phyloP scores from a whole-genome alignment of 148 eudicot species.

The Beta vulgaris region DNA sequence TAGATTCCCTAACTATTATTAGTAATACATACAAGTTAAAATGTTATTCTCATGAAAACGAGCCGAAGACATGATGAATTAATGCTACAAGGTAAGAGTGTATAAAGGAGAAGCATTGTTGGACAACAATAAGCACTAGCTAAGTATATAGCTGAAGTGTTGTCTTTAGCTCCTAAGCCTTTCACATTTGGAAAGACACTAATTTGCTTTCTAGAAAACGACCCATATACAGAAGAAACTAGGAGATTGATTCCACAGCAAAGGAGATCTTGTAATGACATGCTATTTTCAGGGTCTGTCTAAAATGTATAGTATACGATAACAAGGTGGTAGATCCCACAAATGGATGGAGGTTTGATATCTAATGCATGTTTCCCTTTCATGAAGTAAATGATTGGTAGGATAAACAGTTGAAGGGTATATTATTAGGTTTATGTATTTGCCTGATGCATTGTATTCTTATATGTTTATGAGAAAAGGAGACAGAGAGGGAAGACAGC shows the following conservation, averaged over 20 bases:
- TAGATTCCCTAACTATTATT: no score
- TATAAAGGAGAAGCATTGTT: no score
- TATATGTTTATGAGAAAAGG: not conserved
- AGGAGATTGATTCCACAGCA: not conserved
- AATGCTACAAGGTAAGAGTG: not conserved
- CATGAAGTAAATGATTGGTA: not conserved
- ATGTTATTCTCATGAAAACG: no score
- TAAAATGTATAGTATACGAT: not conserved
- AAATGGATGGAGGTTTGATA: not conserved
- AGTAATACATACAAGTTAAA: no score
- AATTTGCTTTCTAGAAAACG: not conserved
- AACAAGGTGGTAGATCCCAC: conserved; percentile 8
- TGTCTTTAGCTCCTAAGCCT: not conserved
- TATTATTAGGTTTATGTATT: not conserved
- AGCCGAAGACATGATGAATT: conserved; percentile 1
- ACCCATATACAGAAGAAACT: not conserved
- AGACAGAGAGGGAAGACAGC: conserved; percentile 37
- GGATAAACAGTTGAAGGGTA: conserved; percentile 1
- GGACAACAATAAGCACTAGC: not conserved
- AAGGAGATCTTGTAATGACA: not conserved
- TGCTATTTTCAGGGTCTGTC: not conserved
- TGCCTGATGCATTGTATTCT: conserved; percentile 41
- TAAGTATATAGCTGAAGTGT: not conserved
- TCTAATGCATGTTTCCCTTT: not conserved
- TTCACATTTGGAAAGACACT: conserved; percentile 5